A percentile compares a stretch with the other conserved stretches of the same genome.
These are phyloP conservation scores for Pezicula radicicola DNA, from an alignment of 2,329 filamentous ascomycete species.

Conservation along the genomic window DNA sequence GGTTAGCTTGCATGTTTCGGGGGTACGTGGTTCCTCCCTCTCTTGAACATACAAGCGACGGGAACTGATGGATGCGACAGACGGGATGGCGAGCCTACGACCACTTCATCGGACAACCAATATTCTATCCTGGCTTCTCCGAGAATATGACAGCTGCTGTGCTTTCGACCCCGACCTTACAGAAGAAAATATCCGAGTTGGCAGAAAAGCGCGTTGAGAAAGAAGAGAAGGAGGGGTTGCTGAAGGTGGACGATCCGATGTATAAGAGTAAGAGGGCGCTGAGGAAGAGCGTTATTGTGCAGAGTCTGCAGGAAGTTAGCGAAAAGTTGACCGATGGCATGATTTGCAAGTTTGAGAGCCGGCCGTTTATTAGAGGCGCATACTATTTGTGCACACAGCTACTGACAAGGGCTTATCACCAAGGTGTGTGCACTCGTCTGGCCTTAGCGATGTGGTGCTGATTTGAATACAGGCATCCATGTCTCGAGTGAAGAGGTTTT, in stretches of 20 bases:
- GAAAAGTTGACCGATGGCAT: slow-evolving; percentile 88
- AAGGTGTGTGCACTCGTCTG: slow-evolving; percentile 50
- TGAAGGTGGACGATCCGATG: slow-evolving; percentile 54
- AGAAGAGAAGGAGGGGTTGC: slow-evolving; percentile 72
- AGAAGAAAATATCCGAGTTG: slow-evolving; percentile 70
- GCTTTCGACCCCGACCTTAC: slow-evolving; percentile 71
- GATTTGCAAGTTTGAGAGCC: slow-evolving; percentile 99
- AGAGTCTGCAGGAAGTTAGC: slow-evolving; percentile 73
- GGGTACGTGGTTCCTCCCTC: slow-evolving; percentile 32
- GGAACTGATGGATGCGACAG: background rate
- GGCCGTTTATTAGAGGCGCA: slow-evolving; percentile 83
- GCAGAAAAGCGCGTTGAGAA: slow-evolving; percentile 71
- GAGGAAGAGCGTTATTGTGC: slow-evolving; percentile 63
- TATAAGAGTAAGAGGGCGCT: slow-evolving; percentile 50
- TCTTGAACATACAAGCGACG: background rate
- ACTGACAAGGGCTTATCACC: slow-evolving; percentile 89
- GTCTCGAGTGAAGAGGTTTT: slow-evolving; percentile 93
- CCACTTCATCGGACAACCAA: slow-evolving; percentile 81
- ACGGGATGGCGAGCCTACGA: slow-evolving; percentile 96
- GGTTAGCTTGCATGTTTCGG: slow-evolving; percentile 88
- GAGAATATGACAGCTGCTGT: slow-evolving; percentile 84
- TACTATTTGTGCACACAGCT: slow-evolving; percentile 90
- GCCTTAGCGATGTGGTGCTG: background rate
- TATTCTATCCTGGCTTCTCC: slow-evolving; percentile 89
- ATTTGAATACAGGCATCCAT: slow-evolving; percentile 61